Conservation (phyloP, 1,284 basidiomycete species). For the Hypsizygus ulmarius region DNA sequence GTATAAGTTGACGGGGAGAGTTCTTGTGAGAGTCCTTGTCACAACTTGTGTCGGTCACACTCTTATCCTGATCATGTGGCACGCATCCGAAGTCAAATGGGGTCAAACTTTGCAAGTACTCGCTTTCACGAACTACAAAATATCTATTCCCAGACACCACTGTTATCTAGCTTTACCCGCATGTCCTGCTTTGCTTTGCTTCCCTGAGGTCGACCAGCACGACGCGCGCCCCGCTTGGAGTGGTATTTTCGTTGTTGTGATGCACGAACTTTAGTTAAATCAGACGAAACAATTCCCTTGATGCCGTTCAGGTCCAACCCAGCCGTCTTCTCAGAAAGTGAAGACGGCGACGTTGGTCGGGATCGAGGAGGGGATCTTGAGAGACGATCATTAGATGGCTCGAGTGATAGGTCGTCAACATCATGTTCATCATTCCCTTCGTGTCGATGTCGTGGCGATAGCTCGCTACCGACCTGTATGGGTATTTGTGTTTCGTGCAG, state of each 20-base stretch:
- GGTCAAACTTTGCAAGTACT: too few species aligned
- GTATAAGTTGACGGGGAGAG: too few species aligned
- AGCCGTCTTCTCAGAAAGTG: conserved; percentile 32
- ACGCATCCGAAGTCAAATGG: too few species aligned
- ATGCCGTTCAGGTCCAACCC: conserved; percentile 32
- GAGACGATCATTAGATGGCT: conserved; percentile 14
- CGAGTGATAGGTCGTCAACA: neutral
- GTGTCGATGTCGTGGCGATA: neutral
- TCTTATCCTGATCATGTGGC: too few species aligned
- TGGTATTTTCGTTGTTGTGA: conserved; percentile 73
- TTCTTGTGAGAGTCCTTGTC: too few species aligned
- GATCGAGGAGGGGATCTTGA: conserved; percentile 49
- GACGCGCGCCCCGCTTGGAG: conserved; percentile 60
- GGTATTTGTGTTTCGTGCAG: neutral
- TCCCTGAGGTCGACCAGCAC: conserved; percentile 72
- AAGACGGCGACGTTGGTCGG: conserved; percentile 23
- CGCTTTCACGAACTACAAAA: too few species aligned
- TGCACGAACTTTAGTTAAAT: conserved; percentile 61
- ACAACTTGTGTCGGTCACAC: too few species aligned
- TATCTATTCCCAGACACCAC: conserved; percentile 60
- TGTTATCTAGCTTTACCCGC: conserved; percentile 59
- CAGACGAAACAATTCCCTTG: conserved; percentile 59
- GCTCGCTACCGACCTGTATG: too few species aligned
- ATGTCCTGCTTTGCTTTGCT: conserved; percentile 83
- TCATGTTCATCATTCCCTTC: conserved; percentile 6